These are phyloP conservation scores for Aegilops bicornis DNA, from an alignment of 176 grass and related monocot species.

Conservation along the genomic window DNA sequence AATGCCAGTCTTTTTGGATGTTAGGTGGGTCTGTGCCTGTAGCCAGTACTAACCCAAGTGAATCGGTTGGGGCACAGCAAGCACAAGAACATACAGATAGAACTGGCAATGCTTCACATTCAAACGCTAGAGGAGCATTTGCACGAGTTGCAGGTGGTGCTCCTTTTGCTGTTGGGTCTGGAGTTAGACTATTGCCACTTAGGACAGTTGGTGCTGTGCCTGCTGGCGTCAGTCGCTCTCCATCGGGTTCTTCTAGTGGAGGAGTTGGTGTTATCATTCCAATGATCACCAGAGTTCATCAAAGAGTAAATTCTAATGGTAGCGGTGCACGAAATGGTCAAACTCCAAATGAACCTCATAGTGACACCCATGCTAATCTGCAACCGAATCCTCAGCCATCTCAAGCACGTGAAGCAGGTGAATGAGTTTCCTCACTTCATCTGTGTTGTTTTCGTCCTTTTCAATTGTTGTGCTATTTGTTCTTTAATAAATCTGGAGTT, in stretches of 20 bases:
- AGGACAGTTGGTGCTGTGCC: conserved; percentile 82
- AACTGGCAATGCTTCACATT: conserved; percentile 43
- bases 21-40: conserved; percentile 64
- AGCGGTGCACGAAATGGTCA: conserved; percentile 41
- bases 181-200: conserved; percentile 75
- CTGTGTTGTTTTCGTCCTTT: conserved; percentile 21
- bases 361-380: conserved; percentile 50
- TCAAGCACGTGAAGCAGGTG: conserved; percentile 51
- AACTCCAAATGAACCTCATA: conserved; percentile 39
- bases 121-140: conserved; percentile 55
- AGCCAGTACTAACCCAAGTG: conserved; percentile 51
- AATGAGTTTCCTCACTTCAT: conserved; percentile 16
- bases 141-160: conserved; percentile 43
- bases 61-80: conserved; percentile 58
- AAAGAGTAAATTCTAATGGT: conserved; percentile 48
- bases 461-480: conserved; percentile 17
- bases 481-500: conserved; percentile 20
- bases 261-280: conserved; percentile 59
- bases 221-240: conserved; percentile 46
- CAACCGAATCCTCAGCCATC: conserved; percentile 44
- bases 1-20: conserved; percentile 36
- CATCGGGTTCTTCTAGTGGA: conserved; percentile 48
- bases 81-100: conserved; percentile 47
- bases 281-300: conserved; percentile 67
- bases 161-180: conserved; percentile 67